A percentile compares a stretch with the other conserved stretches of the same genome.
These are phyloP conservation scores for Tolypocladium nubicola DNA, from an alignment of 2,329 filamentous ascomycete genomes.

Conservation along the genomic window DNA sequence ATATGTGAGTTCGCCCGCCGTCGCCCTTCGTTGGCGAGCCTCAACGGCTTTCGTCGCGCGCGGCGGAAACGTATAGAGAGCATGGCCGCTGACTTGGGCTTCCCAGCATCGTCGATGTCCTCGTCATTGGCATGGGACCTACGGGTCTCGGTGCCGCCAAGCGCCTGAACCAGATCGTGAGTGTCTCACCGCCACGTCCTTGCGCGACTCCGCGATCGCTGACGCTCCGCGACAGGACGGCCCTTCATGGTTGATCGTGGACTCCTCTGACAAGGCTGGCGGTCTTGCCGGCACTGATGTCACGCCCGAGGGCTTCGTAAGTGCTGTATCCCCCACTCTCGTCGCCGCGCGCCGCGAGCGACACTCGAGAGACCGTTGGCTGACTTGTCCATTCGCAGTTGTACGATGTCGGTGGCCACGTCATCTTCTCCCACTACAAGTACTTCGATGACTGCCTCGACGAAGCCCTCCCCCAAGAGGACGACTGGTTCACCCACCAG, in stretches of 20 bases:
- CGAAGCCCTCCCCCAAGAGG: conserved; percentile 86
- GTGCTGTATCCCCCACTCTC: conserved; percentile 29
- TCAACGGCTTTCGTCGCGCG: not conserved
- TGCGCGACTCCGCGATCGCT: conserved; percentile 11
- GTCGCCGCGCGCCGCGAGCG: not conserved
- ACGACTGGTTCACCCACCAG: conserved; percentile 97
- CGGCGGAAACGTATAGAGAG: conserved; percentile 9
- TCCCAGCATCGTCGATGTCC: conserved; percentile 79
- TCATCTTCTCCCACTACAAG: conserved; percentile 99
- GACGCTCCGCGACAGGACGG: conserved; percentile 51
- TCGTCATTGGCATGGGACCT: conserved; percentile 95
- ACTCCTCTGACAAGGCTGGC: conserved; percentile 83
- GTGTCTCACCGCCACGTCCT: conserved; percentile 26
- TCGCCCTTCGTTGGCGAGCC: not conserved
- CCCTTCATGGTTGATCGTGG: conserved; percentile 92
- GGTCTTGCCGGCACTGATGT: conserved; percentile 93
- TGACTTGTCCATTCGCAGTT: conserved; percentile 44
- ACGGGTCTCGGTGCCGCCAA: conserved; percentile 97
- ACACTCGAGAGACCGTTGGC: conserved; percentile 6
- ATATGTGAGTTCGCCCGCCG: not conserved
- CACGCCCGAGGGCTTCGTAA: conserved; percentile 92
- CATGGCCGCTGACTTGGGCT: conserved; percentile 7
- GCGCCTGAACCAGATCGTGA: conserved; percentile 90
- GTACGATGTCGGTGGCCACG: conserved; percentile 96
- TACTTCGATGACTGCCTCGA: conserved; percentile 99